Conservation (phyloP, 2,329 filamentous ascomycete genomes). For the Penicillium sp. region DNA sequence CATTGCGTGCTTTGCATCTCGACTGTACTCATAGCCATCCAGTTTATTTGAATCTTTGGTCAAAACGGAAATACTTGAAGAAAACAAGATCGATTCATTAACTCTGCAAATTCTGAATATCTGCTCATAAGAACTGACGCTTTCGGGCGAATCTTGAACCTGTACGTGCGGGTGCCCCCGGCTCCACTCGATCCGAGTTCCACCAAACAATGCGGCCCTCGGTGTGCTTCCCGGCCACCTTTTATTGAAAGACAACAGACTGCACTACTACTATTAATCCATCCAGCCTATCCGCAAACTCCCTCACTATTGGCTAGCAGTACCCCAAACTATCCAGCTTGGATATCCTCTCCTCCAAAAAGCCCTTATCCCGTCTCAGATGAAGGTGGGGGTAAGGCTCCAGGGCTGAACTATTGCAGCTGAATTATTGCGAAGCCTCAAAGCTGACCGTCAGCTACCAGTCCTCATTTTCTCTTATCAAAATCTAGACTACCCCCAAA, state of each 20-base stretch:
- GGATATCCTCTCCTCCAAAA: not conserved
- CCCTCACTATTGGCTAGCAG: not conserved
- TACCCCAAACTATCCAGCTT: not conserved
- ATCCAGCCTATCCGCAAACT: not conserved
- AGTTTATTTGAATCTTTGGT: not conserved
- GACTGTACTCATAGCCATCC: not conserved
- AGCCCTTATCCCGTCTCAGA: not conserved
- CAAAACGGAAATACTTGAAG: not conserved
- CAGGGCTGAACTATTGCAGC: not conserved
- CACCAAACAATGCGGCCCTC: not conserved
- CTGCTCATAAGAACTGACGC: not conserved
- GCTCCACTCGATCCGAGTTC: not conserved
- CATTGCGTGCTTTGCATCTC: not conserved
- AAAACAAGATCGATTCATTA: not conserved
- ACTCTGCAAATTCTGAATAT: not conserved
- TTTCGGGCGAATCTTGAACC: not conserved
- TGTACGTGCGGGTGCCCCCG: not conserved
- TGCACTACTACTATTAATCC: not conserved
- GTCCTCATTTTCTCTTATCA: not conserved
- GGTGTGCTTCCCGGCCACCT: not conserved
- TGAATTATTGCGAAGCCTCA: not conserved
- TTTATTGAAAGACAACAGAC: not conserved
- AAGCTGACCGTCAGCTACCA: not conserved
- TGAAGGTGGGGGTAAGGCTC: not conserved
- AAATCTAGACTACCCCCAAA: not conserved